Conservation (phyloP, 768 basidiomycete genomes). For the Ephemerocybe angulata region DNA sequence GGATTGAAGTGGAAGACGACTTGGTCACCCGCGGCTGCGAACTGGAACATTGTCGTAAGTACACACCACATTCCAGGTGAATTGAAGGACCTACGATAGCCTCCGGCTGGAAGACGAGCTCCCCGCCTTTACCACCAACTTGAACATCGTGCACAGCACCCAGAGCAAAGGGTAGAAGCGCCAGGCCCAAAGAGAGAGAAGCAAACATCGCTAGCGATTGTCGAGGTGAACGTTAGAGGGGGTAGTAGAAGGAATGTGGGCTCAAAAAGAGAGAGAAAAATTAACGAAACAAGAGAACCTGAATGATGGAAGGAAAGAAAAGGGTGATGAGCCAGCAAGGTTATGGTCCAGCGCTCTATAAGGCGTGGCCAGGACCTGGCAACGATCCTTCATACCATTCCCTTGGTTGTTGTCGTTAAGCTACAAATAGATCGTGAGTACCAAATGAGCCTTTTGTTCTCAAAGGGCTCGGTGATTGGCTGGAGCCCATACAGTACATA, state of each 20-base stretch:
- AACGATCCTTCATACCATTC: background rate
- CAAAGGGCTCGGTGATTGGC: no score
- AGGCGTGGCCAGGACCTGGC: conserved; percentile 1
- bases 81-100: conserved; percentile 41
- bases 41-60: conserved; percentile 4
- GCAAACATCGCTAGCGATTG: conserved; percentile 44
- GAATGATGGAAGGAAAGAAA: conserved; percentile 23
- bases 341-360: background rate
- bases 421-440: no score
- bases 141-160: conserved; percentile 50
- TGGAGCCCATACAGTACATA: no score
- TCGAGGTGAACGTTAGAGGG: conserved; percentile 23
- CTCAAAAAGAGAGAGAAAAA: conserved; percentile 19
- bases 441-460: background rate
- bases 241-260: conserved; percentile 26
- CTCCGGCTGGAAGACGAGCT: conserved; percentile 44
- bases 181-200: conserved; percentile 44
- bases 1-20: conserved; percentile 60
- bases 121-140: conserved; percentile 43
- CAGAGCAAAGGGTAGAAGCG: conserved; percentile 46
- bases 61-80: background rate
- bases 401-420: background rate
- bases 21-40: conserved; percentile 54
- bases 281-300: conserved; percentile 17
- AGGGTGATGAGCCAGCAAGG: conserved; percentile 19